A percentile compares a stretch with the other conserved stretches of the same genome.
These are phyloP conservation scores for Crithidia bombi DNA, from an alignment of 208 protist genomes.

Conservation along the genomic window DNA sequence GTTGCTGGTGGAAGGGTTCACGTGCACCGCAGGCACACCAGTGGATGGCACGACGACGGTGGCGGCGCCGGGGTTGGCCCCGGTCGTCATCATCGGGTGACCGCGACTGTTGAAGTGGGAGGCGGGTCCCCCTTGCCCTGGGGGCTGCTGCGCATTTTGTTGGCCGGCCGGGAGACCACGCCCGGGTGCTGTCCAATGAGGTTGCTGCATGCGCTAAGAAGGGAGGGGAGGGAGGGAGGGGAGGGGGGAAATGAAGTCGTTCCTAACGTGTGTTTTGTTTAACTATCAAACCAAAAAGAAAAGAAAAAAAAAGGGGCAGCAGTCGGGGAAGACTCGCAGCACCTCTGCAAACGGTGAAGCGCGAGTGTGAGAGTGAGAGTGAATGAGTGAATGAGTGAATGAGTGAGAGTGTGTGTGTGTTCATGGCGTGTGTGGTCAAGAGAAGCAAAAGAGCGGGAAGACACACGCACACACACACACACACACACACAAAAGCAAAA, in stretches of 20 bases:
- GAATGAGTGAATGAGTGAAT: no score
- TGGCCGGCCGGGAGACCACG: slow-evolving; percentile 17
- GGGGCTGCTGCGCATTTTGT: slow-evolving; percentile 8
- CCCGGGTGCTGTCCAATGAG: slow-evolving; percentile 33
- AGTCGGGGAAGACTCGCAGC: no score
- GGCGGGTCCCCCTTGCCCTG: not conserved
- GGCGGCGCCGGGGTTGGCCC: not conserved
- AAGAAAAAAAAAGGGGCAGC: slow-evolving; percentile 10
- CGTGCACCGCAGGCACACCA: not conserved
- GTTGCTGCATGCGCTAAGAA: slow-evolving; percentile 27
- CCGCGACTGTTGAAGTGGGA: slow-evolving; percentile 12
- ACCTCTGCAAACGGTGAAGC: no score
- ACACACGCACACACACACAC: no score
- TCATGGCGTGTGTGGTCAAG: no score
- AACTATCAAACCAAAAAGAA: not conserved
- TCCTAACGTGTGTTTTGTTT: no score
- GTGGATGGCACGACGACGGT: slow-evolving; percentile 3
- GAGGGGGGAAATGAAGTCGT: no score
- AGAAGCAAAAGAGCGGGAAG: no score
- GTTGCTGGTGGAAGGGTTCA: not conserved
- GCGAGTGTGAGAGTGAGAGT: no score
- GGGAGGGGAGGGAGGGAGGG: no score
- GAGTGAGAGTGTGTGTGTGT: no score
- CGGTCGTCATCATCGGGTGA: not conserved
- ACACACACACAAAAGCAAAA: no score